A percentile compares a stretch with the other conserved stretches of the same genome.
Conservation (phyloP, 345 rosid species). For the Eucalyptus guilfoylei region DNA sequence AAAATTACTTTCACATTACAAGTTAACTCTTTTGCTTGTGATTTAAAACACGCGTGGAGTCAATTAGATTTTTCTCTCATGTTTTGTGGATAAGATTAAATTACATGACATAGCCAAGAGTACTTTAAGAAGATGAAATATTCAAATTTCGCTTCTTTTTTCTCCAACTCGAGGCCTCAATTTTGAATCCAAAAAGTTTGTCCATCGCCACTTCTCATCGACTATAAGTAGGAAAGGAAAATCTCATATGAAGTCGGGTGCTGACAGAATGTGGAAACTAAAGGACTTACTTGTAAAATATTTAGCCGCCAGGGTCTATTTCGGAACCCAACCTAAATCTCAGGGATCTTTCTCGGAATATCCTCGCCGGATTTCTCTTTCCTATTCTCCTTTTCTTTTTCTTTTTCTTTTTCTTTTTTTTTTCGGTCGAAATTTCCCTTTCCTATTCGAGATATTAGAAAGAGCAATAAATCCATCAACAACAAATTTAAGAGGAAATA, state of each 20-base stretch:
- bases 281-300: not conserved
- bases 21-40: not conserved
- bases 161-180: not conserved
- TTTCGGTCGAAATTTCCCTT: not conserved
- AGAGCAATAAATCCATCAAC: not conserved
- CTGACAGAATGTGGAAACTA: not conserved
- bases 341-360: not conserved
- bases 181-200: not conserved
- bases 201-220: not conserved
- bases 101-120: not conserved
- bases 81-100: not conserved
- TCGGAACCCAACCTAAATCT: not conserved
- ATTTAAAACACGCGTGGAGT: fast-evolving
- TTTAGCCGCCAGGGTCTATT: not conserved
- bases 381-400: not conserved
- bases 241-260: not conserved
- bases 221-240: not conserved
- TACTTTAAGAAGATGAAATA: not conserved
- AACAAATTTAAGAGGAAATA: not conserved
- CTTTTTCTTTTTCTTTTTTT: too few species aligned
- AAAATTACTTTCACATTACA: not conserved
- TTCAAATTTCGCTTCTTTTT: not conserved
- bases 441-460: not conserved
- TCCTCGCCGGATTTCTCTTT: not conserved
- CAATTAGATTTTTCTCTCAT: too few species aligned